Base-by-base conservation (phyloP, 2,329 filamentous ascomycete species). In the Fusarium poae region DNA sequence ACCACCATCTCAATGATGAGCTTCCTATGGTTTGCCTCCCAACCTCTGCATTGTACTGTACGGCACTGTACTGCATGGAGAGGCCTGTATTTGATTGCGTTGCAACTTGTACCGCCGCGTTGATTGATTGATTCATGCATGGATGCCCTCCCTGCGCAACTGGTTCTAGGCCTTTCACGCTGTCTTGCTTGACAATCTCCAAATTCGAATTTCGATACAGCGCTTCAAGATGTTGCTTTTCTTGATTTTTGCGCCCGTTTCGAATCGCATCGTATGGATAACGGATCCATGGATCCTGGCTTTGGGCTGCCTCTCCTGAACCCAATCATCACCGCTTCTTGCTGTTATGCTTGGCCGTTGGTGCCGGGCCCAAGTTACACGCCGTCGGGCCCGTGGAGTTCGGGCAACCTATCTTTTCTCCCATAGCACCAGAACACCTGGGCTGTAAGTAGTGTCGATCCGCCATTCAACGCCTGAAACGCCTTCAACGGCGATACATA, bases 161-260 rank as follows among this genome's bases (percentile, higher is more conserved):
- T 65, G 51, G 62, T 65, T 52, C 68, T 40, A 71, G 68, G 54
- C 62, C 67, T 43, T 43, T 13, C 45, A 53, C 56, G 59, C 68
- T 59, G 62, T 70, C 53, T 73, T 59, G 58, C 49, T 57, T 42
- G 52, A 48, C 39, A 54, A 59, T 54, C 52, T 50, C 57, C 48
- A 52, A 63, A 21, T 21, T 25, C 32, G 25, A 39, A 25, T 54
- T 50, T 62, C 43, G 43, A 62, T 40, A 34, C 46, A 55, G 37
- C 43, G 42, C 46, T 58, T 50, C 45, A 45, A 29, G 25, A 20
- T 44, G 42, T 51, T 62, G 40, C 46, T 54, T 58, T 50, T 45
- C 46, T 56, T 50, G 59, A 43, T 61, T 63, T 63, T 50, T 54
- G 50, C 45, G 45, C 56, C 61, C 61, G 65, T 51, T 23, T 35